These are phyloP conservation scores for Chlorella sp. DNA, from an alignment of 139 green algal genomes.

Conservation along the genomic window DNA sequence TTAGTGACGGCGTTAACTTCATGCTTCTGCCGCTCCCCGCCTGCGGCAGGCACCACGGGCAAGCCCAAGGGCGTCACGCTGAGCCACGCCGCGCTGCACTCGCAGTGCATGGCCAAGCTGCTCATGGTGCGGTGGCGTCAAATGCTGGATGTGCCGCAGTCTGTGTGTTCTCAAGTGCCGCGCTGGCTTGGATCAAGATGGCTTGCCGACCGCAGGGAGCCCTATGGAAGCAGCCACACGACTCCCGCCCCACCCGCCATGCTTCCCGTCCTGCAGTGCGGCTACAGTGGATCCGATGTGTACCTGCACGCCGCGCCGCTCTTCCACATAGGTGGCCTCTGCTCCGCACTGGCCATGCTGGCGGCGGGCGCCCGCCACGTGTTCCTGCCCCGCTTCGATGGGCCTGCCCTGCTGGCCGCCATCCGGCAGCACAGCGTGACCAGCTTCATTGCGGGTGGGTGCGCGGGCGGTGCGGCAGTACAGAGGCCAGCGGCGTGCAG, in stretches of 20 bases:
- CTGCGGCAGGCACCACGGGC: conserved; percentile 71
- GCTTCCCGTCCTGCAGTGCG: conserved; percentile 39
- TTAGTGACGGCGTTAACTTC: too few relatives aligned
- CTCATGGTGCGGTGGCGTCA: conserved; percentile 16
- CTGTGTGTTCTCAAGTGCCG: not conserved
- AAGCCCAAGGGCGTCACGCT: conserved; percentile 71
- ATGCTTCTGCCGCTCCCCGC: conserved; percentile 15
- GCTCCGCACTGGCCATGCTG: conserved; percentile 79
- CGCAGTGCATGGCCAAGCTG: conserved; percentile 84
- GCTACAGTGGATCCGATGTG: conserved; percentile 72
- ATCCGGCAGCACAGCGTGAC: conserved; percentile 65
- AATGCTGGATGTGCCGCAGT: not conserved
- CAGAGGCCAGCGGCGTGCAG: not conserved
- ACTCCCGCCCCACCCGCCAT: not conserved
- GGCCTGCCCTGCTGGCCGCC: conserved; percentile 12
- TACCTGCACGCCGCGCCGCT: conserved; percentile 91
- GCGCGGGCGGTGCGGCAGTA: conserved; percentile 40
- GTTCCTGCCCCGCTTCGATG: conserved; percentile 48
- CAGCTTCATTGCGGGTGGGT: conserved; percentile 68
- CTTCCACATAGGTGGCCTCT: conserved; percentile 91
- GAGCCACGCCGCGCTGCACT: conserved; percentile 63
- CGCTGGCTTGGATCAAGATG: not conserved
- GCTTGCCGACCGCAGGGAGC: not conserved
- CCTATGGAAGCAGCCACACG: not conserved
- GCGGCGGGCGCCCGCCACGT: conserved; percentile 68